Percentiles rank a stretch among this genome's conserved stretches.
phyloP scores from a whole-genome alignment of 164 flowering plant genomes.

The Stephania japonica region DNA sequence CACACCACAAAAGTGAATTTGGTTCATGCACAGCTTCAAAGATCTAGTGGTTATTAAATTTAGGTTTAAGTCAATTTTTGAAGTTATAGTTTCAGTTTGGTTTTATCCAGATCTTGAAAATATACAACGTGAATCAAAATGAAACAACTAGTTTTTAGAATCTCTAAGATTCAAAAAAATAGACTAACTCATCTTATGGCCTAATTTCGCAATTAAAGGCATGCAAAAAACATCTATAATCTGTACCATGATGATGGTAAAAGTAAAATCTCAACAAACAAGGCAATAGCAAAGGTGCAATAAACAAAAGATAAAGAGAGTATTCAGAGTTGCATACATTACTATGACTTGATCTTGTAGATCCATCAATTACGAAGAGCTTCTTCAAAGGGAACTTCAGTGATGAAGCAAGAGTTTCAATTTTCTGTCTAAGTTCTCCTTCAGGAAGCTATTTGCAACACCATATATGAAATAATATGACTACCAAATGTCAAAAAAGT shows the following conservation, averaged over 20 bases:
- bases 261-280: background rate
- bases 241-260: background rate
- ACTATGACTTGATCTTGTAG: slow-evolving; percentile 99
- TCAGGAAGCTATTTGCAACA: slow-evolving; percentile 11
- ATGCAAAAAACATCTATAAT: background rate
- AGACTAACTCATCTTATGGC: too few species aligned
- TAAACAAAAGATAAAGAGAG: background rate
- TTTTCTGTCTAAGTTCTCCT: slow-evolving; percentile 69
- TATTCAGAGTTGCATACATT: slow-evolving; percentile 37
- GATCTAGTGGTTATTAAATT: too few species aligned
- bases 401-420: slow-evolving; percentile 84
- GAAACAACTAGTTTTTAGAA: too few species aligned
- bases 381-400: slow-evolving; percentile 93
- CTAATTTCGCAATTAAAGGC: too few species aligned
- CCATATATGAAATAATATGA: background rate
- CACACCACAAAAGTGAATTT: too few species aligned
- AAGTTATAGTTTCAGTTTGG: too few species aligned
- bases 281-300: background rate
- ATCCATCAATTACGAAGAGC: slow-evolving; percentile 96
- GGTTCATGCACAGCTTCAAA: too few species aligned
- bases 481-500: background rate
- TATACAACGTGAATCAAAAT: too few species aligned
- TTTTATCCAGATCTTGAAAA: too few species aligned
- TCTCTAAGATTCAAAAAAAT: too few species aligned
- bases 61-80: too few species aligned